A percentile compares a stretch with the other conserved stretches of the same genome.
phyloP scores from a whole-genome alignment of 192 early-diverging fungal genomes.

The Cetraspora pellucida region DNA sequence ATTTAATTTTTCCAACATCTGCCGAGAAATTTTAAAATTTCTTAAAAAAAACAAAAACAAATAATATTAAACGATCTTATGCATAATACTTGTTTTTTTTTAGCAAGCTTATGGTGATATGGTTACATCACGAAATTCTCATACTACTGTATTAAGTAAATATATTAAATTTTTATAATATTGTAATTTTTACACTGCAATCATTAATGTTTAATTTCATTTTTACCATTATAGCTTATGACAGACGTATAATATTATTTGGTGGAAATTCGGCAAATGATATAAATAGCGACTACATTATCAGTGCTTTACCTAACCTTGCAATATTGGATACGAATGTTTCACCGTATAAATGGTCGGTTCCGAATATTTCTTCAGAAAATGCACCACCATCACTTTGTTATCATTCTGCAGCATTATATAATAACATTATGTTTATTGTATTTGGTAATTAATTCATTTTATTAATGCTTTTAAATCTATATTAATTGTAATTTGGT shows the following conservation, averaged over 20 bases:
- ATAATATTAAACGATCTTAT: too few species aligned
- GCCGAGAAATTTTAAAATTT: too few species aligned
- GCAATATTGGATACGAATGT: neutral
- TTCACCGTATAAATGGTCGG: neutral
- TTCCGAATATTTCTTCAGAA: neutral
- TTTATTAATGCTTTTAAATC: neutral
- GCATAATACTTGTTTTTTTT: neutral
- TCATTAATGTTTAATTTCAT: neutral
- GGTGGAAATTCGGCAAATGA: neutral
- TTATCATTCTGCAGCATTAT: neutral
- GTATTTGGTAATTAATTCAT: neutral
- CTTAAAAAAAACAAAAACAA: neutral
- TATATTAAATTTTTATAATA: neutral
- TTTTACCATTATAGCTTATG: neutral
- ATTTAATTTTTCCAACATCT: too few species aligned
- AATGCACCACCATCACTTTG: neutral
- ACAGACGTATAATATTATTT: neutral
- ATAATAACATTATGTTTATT: neutral
- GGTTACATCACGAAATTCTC: neutral
- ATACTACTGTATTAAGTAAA: conserved; percentile 1
- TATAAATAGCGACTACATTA: neutral
- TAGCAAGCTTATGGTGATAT: neutral
- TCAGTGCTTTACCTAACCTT: neutral
- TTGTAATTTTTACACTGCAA: neutral
- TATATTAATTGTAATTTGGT: too few species aligned